Percentiles rank a stretch among this genome's conserved stretches.
Evolutionary conservation across 148 eudicot genomes (phyloP).

Genomic region (Salicornia ramosissima): DNA sequence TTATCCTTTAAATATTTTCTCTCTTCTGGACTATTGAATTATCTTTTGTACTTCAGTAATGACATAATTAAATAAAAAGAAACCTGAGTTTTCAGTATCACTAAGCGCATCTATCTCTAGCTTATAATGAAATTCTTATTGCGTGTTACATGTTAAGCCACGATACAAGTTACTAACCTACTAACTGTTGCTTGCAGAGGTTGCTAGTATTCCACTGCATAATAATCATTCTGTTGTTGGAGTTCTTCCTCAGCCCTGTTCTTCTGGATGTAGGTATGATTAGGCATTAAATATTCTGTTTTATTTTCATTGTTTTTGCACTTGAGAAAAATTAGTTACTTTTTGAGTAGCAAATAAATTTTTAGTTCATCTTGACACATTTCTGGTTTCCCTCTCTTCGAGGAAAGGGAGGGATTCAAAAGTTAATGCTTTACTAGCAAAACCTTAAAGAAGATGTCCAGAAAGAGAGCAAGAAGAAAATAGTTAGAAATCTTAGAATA

Average conservation of each 20-base stretch:
- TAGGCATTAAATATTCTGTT: neutral
- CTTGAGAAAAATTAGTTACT: slow-evolving; percentile 17
- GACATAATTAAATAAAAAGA: neutral
- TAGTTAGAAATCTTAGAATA: too few relatives aligned
- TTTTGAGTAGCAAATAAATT: neutral
- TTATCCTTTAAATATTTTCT: neutral
- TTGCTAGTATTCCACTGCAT: slow-evolving; percentile 53
- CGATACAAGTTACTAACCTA: slow-evolving; percentile 13
- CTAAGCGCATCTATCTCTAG: neutral
- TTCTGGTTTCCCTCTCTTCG: neutral
- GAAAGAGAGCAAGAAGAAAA: too few relatives aligned
- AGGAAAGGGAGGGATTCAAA: neutral
- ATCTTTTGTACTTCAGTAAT: neutral
- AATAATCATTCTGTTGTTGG: slow-evolving; percentile 70
- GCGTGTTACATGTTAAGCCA: neutral
- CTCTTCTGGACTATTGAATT: neutral
- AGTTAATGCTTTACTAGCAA: too few relatives aligned
- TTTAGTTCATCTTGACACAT: neutral
- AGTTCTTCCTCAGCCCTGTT: slow-evolving; percentile 81
- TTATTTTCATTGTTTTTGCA: slow-evolving; percentile 18
- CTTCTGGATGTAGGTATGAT: slow-evolving; percentile 68
- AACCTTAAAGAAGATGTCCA: too few relatives aligned
- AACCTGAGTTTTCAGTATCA: neutral
- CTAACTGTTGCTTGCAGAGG: slow-evolving; percentile 51
- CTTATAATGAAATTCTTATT: neutral